Percentiles rank a stretch among this genome's conserved stretches.
phyloP scores from a whole-genome alignment of 495 filamentous ascomycete genomes.

The Talaromyces ruber region DNA sequence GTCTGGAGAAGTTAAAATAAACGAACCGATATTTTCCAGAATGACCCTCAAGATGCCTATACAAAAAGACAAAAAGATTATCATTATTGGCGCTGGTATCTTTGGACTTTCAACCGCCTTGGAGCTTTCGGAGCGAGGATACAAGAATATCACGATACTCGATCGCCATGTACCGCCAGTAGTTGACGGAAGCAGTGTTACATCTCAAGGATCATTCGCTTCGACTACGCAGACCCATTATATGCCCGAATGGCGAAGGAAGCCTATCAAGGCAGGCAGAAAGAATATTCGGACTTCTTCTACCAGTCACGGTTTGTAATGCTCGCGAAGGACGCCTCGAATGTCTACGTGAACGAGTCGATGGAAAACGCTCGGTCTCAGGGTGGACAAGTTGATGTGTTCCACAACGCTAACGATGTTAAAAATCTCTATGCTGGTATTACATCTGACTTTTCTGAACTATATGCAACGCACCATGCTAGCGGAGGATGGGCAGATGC shows the following conservation, averaged over 20 bases:
- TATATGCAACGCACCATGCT: slow-evolving; percentile 41
- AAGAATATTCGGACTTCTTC: slow-evolving; percentile 12
- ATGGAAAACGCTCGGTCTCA: slow-evolving; percentile 10
- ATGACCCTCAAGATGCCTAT: slow-evolving; percentile 4
- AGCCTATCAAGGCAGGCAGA: slow-evolving; percentile 54
- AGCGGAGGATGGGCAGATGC: slow-evolving; percentile 70
- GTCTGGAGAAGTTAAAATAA: slow-evolving; percentile 29
- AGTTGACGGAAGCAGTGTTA: slow-evolving; percentile 47
- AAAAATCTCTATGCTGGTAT: slow-evolving; percentile 15
- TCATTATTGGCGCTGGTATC: slow-evolving; percentile 64
- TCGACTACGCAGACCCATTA: slow-evolving; percentile 57
- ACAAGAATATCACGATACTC: slow-evolving; percentile 28
- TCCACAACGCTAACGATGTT: slow-evolving; percentile 14
- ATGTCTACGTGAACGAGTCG: slow-evolving; percentile 18
- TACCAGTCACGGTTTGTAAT: slow-evolving; percentile 19
- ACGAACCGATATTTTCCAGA: slow-evolving; percentile 5
- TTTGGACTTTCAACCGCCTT: slow-evolving; percentile 13
- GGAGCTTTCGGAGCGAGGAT: slow-evolving; percentile 8
- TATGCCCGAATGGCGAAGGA: slow-evolving; percentile 51
- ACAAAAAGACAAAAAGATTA: slow-evolving; percentile 31
- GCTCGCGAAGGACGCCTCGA: slow-evolving; percentile 16
- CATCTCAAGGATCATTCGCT: slow-evolving; percentile 53
- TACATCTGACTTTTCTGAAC: slow-evolving; percentile 9
- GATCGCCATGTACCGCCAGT: slow-evolving; percentile 47
- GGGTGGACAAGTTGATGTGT: slow-evolving; percentile 14